These are phyloP conservation scores for Paraconiothyrium brasiliense DNA, from an alignment of 2,329 filamentous ascomycete species.

Conservation along the genomic window DNA sequence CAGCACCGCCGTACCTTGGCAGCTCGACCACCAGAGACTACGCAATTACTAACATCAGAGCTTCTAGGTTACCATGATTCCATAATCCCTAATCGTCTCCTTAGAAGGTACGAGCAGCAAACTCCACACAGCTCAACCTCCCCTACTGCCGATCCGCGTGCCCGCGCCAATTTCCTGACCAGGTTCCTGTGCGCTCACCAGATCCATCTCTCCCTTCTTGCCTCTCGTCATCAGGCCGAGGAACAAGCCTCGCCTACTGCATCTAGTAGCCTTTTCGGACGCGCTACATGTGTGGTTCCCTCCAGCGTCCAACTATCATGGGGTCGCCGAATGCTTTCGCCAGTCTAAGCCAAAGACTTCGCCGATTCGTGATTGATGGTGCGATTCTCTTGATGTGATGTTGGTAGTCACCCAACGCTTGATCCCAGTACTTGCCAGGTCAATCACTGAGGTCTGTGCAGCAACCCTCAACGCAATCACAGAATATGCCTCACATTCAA, in stretches of 20 bases:
- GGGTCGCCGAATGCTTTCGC: background rate
- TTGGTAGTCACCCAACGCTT: background rate
- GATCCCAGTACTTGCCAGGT: conserved; percentile 1
- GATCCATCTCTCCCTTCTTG: background rate
- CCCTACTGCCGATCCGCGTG: background rate
- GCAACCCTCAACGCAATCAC: background rate
- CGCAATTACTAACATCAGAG: conserved; percentile 36
- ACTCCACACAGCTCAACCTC: conserved; percentile 23
- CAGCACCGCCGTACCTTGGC: conserved; percentile 25
- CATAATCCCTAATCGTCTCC: conserved; percentile 28
- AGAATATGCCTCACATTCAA: background rate
- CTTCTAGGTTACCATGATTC: conserved; percentile 31
- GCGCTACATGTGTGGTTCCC: background rate
- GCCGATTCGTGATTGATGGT: background rate
- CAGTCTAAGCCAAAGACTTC: background rate
- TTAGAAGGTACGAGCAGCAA: conserved; percentile 6
- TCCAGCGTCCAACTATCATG: background rate
- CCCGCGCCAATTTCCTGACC: background rate
- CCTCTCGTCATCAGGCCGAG: conserved; percentile 1
- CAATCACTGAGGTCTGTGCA: background rate
- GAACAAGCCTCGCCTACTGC: background rate
- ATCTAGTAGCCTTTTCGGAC: background rate
- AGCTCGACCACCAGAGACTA: conserved; percentile 20
- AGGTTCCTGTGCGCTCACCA: background rate
- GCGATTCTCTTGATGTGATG: background rate